Evolutionary conservation across 169 alveolate species (phyloP).

Genomic region (Cryptosporidium felis): DNA sequence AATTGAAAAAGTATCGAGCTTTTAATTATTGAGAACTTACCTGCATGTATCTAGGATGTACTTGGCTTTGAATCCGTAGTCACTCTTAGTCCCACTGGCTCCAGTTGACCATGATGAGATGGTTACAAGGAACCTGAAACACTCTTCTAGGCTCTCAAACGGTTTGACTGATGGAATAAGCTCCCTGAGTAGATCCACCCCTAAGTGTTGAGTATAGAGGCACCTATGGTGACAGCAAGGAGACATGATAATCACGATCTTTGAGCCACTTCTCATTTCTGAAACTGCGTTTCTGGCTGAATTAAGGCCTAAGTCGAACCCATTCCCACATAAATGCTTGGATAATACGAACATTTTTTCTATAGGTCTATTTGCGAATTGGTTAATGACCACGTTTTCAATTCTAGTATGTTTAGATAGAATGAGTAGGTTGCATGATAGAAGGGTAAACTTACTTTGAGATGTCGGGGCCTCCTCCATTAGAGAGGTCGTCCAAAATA

Average conservation of each 20-base stretch:
- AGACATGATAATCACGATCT: conserved; percentile 11
- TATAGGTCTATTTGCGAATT: background rate
- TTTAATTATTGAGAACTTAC: conserved; percentile 4
- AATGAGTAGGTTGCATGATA: background rate
- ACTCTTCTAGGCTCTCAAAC: background rate
- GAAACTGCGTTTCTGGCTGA: background rate
- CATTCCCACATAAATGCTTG: conserved; percentile 68
- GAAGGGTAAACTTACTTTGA: conserved; percentile 29
- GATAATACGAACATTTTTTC: conserved; percentile 15
- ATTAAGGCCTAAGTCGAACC: conserved; percentile 40
- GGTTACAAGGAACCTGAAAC: background rate
- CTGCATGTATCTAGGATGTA: conserved; percentile 51
- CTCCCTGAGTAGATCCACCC: conserved; percentile 3
- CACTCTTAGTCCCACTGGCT: conserved; percentile 18
- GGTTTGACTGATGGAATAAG: background rate
- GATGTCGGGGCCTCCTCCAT: conserved; percentile 63
- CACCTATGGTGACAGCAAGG: conserved; percentile 63
- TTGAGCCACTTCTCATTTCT: conserved; percentile 25
- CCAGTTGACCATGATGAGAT: conserved; percentile 68
- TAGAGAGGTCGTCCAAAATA: conserved; percentile 10
- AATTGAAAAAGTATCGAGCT: background rate
- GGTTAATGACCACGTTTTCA: conserved; percentile 1
- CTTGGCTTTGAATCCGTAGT: conserved; percentile 54
- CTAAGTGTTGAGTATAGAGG: conserved; percentile 9
- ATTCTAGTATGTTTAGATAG: background rate